Base-by-base conservation (phyloP, 2,329 filamentous ascomycete genomes). In the Plectosphaerella plurivora region DNA sequence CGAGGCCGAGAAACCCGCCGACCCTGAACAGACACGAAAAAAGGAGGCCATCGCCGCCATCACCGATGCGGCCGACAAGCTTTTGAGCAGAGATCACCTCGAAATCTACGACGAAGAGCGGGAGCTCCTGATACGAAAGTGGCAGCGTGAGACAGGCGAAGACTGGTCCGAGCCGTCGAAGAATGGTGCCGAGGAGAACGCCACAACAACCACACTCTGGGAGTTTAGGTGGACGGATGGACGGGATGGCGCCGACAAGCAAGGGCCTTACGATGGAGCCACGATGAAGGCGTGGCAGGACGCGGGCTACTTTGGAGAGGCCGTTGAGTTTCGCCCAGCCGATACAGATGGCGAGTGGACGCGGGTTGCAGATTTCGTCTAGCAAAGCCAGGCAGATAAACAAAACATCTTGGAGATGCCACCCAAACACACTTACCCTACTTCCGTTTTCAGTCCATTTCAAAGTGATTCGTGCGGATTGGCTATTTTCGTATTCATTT, bases 191-290 rank as follows among this genome's bases (percentile, higher is more conserved):
- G 65, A 63, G 16, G 62, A 63, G 35, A 39, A 47, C 3, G 50
- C 60, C 52, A 61, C 50, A 16, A 44, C 41, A 20, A 56, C 45
- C 47, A 72, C 61, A 55, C 81, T 83, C 76, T 99, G 93, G 92
- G 89, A 97, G 69, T 99, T 91, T 67, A 82, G 90, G 53, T 99
- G 94, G 94, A 86, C 84, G 39, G 91, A 96, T 66, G 90, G 89
- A 16, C 80, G 91, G 41, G 93, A 96, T 63, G 88, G 83, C 25
- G 89, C 82, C 11, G 80, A 83, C 47, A 81, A 82, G 53, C 91
- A 99, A 68, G 94, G 94, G 0, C 93, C 94, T 0, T 99, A 91
- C 67, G 91, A 97, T 64, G 82, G 80, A 8, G 68, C 78, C 5
- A 93, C 87, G 37, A 97, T 99, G 94, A 83, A 85, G 61, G 88